Conservation (phyloP, 768 basidiomycete species). For the Suillus lakei region DNA sequence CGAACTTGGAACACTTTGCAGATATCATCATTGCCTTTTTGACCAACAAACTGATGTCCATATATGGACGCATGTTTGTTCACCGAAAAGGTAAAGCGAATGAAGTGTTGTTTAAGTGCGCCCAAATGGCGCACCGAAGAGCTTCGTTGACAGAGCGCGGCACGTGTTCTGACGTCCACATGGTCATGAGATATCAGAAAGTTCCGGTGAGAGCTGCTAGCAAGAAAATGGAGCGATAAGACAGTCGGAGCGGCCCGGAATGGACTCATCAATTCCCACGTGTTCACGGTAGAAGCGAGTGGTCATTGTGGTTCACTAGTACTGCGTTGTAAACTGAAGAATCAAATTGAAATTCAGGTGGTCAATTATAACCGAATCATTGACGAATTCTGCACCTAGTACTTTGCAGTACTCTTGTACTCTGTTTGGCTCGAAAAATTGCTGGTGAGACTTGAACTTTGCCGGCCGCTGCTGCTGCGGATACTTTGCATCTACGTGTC, state of each 20-base stretch:
- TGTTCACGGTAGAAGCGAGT: background rate
- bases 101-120: conserved; percentile 9
- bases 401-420: conserved; percentile 3
- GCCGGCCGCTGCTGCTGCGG: background rate
- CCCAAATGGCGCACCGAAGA: conserved; percentile 8
- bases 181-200: conserved; percentile 21
- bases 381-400: background rate
- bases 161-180: conserved; percentile 24
- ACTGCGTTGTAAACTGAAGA: background rate
- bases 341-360: background rate
- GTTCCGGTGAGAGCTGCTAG: conserved; percentile 4
- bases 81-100: conserved; percentile 20
- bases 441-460: background rate
- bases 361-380: background rate
- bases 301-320: background rate
- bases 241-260: background rate
- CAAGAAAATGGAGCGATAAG: conserved; percentile 2
- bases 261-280: background rate
- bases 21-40: conserved; percentile 25
- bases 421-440: conserved; percentile 9
- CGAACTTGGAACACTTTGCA: conserved; percentile 17
- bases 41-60: conserved; percentile 28
- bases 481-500: background rate
- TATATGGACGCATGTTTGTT: conserved; percentile 29
- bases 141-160: conserved; percentile 2